phyloP scores from a whole-genome alignment of 495 filamentous ascomycete species.

The Aspergillus funiculosus region DNA sequence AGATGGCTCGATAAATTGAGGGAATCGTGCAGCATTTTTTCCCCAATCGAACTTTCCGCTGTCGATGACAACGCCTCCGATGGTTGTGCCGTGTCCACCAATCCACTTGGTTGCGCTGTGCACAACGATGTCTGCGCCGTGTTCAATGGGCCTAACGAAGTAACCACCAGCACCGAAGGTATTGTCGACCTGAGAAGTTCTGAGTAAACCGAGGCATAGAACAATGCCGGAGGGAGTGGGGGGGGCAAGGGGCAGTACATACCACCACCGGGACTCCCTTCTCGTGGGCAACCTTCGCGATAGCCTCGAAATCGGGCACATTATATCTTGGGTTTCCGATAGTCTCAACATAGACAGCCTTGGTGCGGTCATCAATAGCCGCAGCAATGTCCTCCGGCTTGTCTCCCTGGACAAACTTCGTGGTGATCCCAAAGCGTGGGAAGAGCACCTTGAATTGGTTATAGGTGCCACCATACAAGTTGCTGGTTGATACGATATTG shows the following conservation, averaged over 20 bases:
- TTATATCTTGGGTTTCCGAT: constrained; percentile 98
- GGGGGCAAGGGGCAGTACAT: no score
- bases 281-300: constrained; percentile 72
- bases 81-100: constrained; percentile 93
- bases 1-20: constrained; percentile 86
- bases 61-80: constrained; percentile 86
- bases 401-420: constrained; percentile 87
- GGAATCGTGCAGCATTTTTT: constrained; percentile 79
- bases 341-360: constrained; percentile 91
- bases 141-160: constrained; percentile 81
- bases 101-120: constrained; percentile 99
- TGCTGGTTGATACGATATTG: constrained; percentile 91
- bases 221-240: constrained; percentile 24
- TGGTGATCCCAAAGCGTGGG: constrained; percentile 77
- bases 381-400: constrained; percentile 74
- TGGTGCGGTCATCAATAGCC: constrained; percentile 91
- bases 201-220: neutral
- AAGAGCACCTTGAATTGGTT: constrained; percentile 96
- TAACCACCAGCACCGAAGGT: constrained; percentile 97
- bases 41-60: constrained; percentile 97
- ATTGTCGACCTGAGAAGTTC: constrained; percentile 69
- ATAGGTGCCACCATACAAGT: constrained; percentile 95
- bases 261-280: constrained; percentile 81
- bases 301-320: constrained; percentile 81
- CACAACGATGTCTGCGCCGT: constrained; percentile 91